phyloP scores from a whole-genome alignment of 2,329 filamentous ascomycete genomes.

The Aspergillus novoparasiticus region DNA sequence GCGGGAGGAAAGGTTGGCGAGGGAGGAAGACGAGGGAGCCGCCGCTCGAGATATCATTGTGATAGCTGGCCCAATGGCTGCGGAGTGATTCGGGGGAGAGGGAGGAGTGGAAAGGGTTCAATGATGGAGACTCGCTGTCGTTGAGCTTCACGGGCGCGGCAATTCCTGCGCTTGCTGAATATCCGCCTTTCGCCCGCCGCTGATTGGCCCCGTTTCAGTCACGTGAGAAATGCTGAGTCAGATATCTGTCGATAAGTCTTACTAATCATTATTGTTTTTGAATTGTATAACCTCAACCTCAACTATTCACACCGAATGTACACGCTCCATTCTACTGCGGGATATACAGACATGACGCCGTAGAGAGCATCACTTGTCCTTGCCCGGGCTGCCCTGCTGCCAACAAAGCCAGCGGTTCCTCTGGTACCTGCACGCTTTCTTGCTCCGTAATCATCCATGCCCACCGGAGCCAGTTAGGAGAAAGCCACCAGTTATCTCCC shows the following conservation, averaged over 20 bases:
- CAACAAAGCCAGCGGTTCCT: slow-evolving; percentile 37
- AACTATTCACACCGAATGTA: not conserved
- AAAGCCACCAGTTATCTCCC: slow-evolving; percentile 39
- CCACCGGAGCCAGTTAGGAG: slow-evolving; percentile 45
- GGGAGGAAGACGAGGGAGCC: slow-evolving; percentile 45
- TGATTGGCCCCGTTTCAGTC: slow-evolving; percentile 35
- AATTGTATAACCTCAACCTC: not conserved
- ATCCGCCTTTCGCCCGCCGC: slow-evolving; percentile 38
- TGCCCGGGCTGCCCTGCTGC: slow-evolving; percentile 14
- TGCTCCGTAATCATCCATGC: slow-evolving; percentile 45
- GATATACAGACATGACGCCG: slow-evolving; percentile 40
- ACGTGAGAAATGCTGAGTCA: slow-evolving; percentile 30
- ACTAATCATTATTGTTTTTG: no score
- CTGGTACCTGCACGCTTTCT: slow-evolving; percentile 40
- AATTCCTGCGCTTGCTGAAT: slow-evolving; percentile 44
- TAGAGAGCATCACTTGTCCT: slow-evolving; percentile 30
- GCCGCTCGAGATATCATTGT: slow-evolving; percentile 51
- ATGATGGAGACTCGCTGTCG: slow-evolving; percentile 25
- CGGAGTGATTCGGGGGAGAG: slow-evolving; percentile 25
- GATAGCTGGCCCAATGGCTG: slow-evolving; percentile 35
- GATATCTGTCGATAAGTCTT: not conserved
- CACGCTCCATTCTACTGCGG: slow-evolving; percentile 23
- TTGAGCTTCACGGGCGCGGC: slow-evolving; percentile 32
- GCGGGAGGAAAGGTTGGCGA: slow-evolving; percentile 44
- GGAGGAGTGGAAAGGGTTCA: slow-evolving; percentile 25